Percentiles rank a stretch among this genome's conserved stretches.
Conservation (phyloP, 2,329 filamentous ascomycete genomes). For the Aspergillus phoenicis region DNA sequence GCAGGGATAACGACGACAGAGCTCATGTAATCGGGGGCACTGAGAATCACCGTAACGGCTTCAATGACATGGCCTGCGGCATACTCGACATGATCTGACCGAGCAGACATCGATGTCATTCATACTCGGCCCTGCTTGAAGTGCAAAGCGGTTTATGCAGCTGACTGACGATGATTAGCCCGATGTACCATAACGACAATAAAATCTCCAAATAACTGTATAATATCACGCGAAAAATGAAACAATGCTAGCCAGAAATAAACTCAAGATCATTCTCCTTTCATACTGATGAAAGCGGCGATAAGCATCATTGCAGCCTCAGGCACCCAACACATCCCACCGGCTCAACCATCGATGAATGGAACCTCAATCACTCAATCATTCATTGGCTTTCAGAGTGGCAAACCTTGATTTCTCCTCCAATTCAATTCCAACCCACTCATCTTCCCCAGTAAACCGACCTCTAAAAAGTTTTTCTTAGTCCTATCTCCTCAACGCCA, state of each 20-base stretch:
- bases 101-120: too few relatives aligned
- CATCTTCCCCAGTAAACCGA: too few relatives aligned
- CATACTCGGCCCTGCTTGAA: too few relatives aligned
- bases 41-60: too few relatives aligned
- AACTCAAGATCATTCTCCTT: background rate
- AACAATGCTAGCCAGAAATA: background rate
- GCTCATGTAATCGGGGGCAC: too few relatives aligned
- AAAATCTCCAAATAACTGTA: background rate
- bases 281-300: background rate
- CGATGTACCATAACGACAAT: background rate
- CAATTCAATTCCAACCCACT: too few relatives aligned
- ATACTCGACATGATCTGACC: too few relatives aligned
- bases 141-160: background rate
- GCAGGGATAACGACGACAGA: too few relatives aligned
- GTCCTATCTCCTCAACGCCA: background rate
- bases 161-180: background rate
- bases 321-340: slow-evolving; percentile 9
- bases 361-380: background rate
- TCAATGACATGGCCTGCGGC: too few relatives aligned
- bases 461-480: too few relatives aligned
- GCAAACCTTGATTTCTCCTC: too few relatives aligned
- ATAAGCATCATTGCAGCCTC: slow-evolving; percentile 13
- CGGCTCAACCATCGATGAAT: background rate
- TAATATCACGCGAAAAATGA: background rate
- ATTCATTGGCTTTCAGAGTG: background rate